A percentile compares a stretch with the other conserved stretches of the same genome.
Conservation (phyloP, 2,329 filamentous ascomycete species). For the Ceratocystis albifundus region DNA sequence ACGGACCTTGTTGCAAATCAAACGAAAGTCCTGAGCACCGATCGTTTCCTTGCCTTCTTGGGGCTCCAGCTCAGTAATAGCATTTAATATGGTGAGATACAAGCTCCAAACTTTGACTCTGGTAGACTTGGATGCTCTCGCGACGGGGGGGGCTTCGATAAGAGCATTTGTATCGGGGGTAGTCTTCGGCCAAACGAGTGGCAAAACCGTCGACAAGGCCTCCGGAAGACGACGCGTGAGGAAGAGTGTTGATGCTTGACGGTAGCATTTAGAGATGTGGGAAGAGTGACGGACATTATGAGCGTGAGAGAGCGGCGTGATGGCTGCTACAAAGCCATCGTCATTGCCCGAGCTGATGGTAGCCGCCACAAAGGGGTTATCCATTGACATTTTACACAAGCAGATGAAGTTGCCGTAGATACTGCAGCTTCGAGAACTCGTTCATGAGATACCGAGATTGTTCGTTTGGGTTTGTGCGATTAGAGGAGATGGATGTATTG, state of each 20-base stretch:
- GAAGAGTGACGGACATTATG: slow-evolving; percentile 46
- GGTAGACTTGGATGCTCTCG: slow-evolving; percentile 66
- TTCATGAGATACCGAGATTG: neutral
- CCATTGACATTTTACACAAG: slow-evolving; percentile 34
- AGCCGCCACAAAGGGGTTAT: slow-evolving; percentile 34
- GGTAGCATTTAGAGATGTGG: slow-evolving; percentile 82
- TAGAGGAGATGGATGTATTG: neutral
- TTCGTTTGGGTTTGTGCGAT: neutral
- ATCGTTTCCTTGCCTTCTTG: slow-evolving; percentile 86
- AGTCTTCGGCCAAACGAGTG: slow-evolving; percentile 57
- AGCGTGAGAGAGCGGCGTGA: slow-evolving; percentile 56
- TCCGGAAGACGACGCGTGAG: slow-evolving; percentile 87
- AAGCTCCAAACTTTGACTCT: slow-evolving; percentile 95
- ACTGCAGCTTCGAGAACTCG: neutral
- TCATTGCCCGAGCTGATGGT: slow-evolving; percentile 37
- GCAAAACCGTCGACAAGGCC: slow-evolving; percentile 71
- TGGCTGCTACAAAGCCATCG: slow-evolving; percentile 47
- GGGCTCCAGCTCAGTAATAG: slow-evolving; percentile 74
- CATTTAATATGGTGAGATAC: slow-evolving; percentile 86
- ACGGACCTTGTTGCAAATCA: slow-evolving; percentile 69
- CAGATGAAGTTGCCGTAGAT: neutral
- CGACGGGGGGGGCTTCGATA: slow-evolving; percentile 57
- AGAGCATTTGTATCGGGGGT: slow-evolving; percentile 37
- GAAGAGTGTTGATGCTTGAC: slow-evolving; percentile 86
- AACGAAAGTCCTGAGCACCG: slow-evolving; percentile 74